Evolutionary conservation across 257 asterid genomes (phyloP), one percentile per base, ranked within the genome.

Genomic region (Capsicum chinense): DNA sequence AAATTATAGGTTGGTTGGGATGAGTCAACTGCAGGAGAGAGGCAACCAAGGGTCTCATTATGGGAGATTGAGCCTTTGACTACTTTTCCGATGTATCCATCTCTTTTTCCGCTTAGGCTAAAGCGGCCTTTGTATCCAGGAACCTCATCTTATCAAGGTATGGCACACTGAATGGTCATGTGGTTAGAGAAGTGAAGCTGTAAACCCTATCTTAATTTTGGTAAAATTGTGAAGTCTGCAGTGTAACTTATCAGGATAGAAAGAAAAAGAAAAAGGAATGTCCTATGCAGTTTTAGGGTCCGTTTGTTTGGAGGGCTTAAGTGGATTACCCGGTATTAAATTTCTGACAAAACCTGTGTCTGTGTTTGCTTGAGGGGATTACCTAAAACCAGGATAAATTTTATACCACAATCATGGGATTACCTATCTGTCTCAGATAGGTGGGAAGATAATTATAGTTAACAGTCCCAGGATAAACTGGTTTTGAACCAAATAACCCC

Each of bases 31-130:
- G 98, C 98, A 37, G 98, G 99, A 37, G 99, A 96, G 86, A 92
- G 97, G 90, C 99, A 96, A 90, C 98, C 99, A 21, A 91, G 98
- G 83, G 98, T 94, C 39, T 96, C 99, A 6, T 80, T 94, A 78
- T 96, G 99, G 99, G 99, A 96, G 88, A 96, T 96, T 56, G 99
- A 96, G 88, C 99, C 99, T 71, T 87, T 96, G 89, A 96, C 98
- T 64, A 94, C 99, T 79, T 96, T 92, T 89, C 99, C 99, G 21
- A 96, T 96, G 99, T 93, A 96, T 83, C 97, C 98, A 15, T 94
- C 98, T 2, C 79, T 94, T 26, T 94, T 95, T 88, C 98, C 99
- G 69, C 96, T 92, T 56, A 90, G 99, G 87, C 91, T 93, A 79
- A 96, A 96, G 89, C 93, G 98, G 35, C 99, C 99, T 67, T 96